Evolutionary conservation across 169 alveolate species (phyloP).

Genomic region (Plasmodium malariae): DNA sequence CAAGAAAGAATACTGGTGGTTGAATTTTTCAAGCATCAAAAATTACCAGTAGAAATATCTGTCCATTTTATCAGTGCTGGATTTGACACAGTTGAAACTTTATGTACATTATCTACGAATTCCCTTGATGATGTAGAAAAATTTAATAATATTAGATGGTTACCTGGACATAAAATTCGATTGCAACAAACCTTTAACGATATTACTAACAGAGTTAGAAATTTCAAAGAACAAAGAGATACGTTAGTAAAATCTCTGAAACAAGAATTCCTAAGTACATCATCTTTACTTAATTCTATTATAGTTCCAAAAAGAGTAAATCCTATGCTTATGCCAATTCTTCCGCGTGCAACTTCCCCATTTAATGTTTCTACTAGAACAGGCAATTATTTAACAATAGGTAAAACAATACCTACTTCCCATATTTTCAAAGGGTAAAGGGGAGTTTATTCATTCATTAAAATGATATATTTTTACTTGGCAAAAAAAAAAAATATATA

Average conservation of each 20-base stretch:
- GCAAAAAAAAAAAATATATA: too few species aligned
- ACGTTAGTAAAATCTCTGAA: conserved; percentile 29
- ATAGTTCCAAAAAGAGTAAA: conserved; percentile 33
- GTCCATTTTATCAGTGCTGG: conserved; percentile 91
- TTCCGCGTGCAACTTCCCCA: conserved; percentile 34
- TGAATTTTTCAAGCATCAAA: conserved; percentile 89
- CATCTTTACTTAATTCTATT: conserved; percentile 35
- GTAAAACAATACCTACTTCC: conserved; percentile 27
- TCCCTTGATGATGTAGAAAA: conserved; percentile 90
- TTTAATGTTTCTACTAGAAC: conserved; percentile 29
- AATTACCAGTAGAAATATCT: conserved; percentile 90
- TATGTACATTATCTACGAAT: conserved; percentile 88
- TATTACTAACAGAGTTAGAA: conserved; percentile 80
- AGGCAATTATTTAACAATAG: conserved; percentile 34
- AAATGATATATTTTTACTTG: conserved; percentile 2
- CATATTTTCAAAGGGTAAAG: conserved; percentile 37
- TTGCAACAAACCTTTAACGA: conserved; percentile 83
- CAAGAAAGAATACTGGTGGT: conserved; percentile 86
- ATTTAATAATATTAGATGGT: conserved; percentile 89
- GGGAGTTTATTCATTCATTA: not conserved
- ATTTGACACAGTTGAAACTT: conserved; percentile 91
- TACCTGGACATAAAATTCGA: conserved; percentile 92
- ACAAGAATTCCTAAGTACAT: conserved; percentile 26
- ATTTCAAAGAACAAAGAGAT: conserved; percentile 81
- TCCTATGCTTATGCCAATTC: conserved; percentile 54